These are phyloP conservation scores for Capsicum rhomboideum DNA, from an alignment of 257 asterid genomes.

Conservation along the genomic window DNA sequence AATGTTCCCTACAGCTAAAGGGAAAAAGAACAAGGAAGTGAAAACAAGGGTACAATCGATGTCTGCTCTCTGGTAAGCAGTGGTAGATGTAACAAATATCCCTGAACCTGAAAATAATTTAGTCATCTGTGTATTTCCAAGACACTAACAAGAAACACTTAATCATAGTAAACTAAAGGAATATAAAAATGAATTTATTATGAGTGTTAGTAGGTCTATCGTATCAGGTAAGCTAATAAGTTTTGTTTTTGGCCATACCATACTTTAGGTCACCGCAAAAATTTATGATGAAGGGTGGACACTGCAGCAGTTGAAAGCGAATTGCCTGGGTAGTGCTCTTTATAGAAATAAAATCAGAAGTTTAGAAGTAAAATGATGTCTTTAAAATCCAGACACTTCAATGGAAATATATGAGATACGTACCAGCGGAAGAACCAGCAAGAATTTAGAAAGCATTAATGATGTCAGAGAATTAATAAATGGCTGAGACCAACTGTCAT, in stretches of 20 bases:
- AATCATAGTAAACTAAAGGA: neutral
- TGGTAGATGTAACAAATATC: neutral
- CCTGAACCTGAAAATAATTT: neutral
- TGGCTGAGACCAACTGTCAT: conserved; percentile 62
- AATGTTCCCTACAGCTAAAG: conserved; percentile 40
- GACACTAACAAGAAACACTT: neutral
- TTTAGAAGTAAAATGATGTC: neutral
- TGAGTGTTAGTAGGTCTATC: neutral
- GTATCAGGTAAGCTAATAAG: neutral
- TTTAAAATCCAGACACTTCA: neutral
- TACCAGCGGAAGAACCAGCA: conserved; percentile 84
- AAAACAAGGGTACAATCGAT: neutral
- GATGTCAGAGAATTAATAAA: conserved; percentile 44
- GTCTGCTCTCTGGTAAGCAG: neutral
- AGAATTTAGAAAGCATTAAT: conserved; percentile 76
- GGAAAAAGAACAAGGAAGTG: neutral
- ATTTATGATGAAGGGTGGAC: conserved; percentile 56
- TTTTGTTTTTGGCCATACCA: conserved; percentile 36
- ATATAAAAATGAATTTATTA: neutral
- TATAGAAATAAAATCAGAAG: conserved; percentile 11
- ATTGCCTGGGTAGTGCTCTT: conserved; percentile 85
- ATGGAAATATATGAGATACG: conserved; percentile 12
- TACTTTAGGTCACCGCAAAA: conserved; percentile 88
- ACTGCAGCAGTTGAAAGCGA: conserved; percentile 75
- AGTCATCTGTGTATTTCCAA: neutral